Evolutionary conservation across 306 rosid species (phyloP), one percentile per base, ranked within the genome.

Genomic region (Fragaria iinumae): DNA sequence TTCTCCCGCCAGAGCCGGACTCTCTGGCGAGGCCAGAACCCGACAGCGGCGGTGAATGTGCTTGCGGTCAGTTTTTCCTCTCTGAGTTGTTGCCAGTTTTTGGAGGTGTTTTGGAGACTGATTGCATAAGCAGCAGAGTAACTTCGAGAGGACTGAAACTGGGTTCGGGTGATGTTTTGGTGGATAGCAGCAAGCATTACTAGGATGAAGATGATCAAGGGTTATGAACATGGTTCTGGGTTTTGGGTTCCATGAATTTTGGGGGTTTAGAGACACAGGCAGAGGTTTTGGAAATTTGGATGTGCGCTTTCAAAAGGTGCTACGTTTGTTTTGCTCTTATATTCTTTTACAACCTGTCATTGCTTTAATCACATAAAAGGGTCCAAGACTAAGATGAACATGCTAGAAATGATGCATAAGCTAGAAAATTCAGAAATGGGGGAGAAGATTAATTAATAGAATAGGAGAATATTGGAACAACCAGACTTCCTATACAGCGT

Each of bases 21-120:
- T 70, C 97, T 84, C 73, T 88, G 83, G n/a, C 71, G 75, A 56
- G 69, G 90, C 91, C 90, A 88, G 83, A 92, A 92, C 65, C 96
- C 95, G 72, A 92, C 83, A 65, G 96, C 96, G n/a, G 83, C 80
- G 23, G 96, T 86, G 77, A 92, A 92, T 83, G 96, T 90, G 82
- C 97, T 92, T 13, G 97, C 91, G 17, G 95, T 90, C 74, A 90
- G 75, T 70, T 87, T 92, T 27, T 88, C 79, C 77, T 76, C 81
- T 78, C 95, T 68, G 27, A 71, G 87, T 21, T 85, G 65, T 76
- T 91, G 87, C 93, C 97, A 91, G 41, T 90, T 88, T 83, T 91
- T 91, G 82, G 88, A 88, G 91, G 91, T 77, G 77, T 88, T 92
- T 59, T 85, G 94, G 83, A 89, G 87, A 73, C 88, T 36, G 10